These are phyloP conservation scores for Penstemon barbatus DNA, from an alignment of 257 asterid species.

Conservation along the genomic window DNA sequence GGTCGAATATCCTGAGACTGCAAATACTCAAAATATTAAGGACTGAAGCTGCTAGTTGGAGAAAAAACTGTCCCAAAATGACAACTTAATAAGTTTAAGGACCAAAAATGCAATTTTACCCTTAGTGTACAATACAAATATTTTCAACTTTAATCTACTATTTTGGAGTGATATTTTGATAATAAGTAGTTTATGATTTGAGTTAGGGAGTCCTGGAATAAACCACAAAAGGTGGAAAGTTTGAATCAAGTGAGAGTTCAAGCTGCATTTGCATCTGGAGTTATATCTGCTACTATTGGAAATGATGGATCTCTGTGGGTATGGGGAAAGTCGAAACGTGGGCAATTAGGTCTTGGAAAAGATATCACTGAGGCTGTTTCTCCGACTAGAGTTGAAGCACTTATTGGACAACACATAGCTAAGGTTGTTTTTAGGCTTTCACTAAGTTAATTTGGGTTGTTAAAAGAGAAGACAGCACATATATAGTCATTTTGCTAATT, in stretches of 20 bases:
- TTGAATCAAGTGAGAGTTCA: constrained; percentile 53
- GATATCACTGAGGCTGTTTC: constrained; percentile 52
- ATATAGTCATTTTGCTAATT: neutral
- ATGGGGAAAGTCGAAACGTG: constrained; percentile 96
- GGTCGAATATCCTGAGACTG: no score
- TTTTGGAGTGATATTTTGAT: constrained; percentile 2
- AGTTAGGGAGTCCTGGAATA: constrained; percentile 70
- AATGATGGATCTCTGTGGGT: constrained; percentile 93
- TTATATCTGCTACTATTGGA: constrained; percentile 72
- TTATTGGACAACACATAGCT: constrained; percentile 64
- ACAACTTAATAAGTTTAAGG: neutral
- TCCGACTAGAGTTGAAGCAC: constrained; percentile 73
- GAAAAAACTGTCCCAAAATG: neutral
- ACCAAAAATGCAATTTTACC: neutral
- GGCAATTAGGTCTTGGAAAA: constrained; percentile 83
- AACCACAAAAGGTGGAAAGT: constrained; percentile 73
- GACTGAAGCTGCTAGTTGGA: neutral
- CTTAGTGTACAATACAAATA: neutral
- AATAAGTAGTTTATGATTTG: neutral
- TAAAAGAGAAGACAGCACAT: neutral
- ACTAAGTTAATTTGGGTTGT: constrained; percentile 27
- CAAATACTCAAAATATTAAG: no score
- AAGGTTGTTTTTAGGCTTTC: constrained; percentile 69
- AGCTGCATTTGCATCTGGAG: constrained; percentile 85
- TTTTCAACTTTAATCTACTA: neutral